Percentiles rank a stretch among this genome's conserved stretches.
These are phyloP conservation scores for Metschnikowia hibisci DNA, from an alignment of 805 yeast species.

Conservation along the genomic window DNA sequence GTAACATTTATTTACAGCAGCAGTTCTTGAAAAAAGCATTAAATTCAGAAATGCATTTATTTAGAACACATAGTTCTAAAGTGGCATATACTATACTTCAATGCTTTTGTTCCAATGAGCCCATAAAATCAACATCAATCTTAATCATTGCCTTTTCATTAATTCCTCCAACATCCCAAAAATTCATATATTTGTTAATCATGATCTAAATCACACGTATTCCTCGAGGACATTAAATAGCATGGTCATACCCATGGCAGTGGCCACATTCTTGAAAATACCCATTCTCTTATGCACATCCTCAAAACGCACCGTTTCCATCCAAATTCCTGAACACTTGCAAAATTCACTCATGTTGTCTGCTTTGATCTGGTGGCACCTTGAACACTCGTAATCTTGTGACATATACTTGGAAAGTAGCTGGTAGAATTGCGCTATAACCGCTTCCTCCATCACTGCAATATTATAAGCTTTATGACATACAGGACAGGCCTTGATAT, in stretches of 20 bases:
- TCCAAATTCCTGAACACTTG: conserved; percentile 86
- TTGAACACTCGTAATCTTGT: conserved; percentile 80
- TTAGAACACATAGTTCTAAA: no score
- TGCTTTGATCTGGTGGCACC: conserved; percentile 65
- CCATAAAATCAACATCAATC: no score
- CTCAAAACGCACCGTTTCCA: conserved; percentile 46
- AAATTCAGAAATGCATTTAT: no score
- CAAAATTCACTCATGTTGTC: conserved; percentile 73
- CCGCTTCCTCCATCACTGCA: conserved; percentile 70
- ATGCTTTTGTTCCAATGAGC: no score
- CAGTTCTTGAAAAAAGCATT: no score
- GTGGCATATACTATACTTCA: no score
- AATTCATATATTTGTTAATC: neutral
- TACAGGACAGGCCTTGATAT: conserved; percentile 59
- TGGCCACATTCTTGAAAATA: conserved; percentile 57
- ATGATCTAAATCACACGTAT: conserved; percentile 1
- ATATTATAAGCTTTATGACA: conserved; percentile 66
- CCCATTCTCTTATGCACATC: conserved; percentile 43
- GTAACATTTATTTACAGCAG: no score
- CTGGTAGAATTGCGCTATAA: conserved; percentile 61
- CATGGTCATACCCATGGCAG: conserved; percentile 56
- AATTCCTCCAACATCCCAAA: no score
- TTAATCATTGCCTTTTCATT: no score
- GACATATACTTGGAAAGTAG: conserved; percentile 56
- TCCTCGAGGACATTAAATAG: conserved; percentile 38